These are phyloP conservation scores for Talaromyces funiculosus DNA, from an alignment of 2,329 filamentous ascomycete genomes.

Conservation along the genomic window DNA sequence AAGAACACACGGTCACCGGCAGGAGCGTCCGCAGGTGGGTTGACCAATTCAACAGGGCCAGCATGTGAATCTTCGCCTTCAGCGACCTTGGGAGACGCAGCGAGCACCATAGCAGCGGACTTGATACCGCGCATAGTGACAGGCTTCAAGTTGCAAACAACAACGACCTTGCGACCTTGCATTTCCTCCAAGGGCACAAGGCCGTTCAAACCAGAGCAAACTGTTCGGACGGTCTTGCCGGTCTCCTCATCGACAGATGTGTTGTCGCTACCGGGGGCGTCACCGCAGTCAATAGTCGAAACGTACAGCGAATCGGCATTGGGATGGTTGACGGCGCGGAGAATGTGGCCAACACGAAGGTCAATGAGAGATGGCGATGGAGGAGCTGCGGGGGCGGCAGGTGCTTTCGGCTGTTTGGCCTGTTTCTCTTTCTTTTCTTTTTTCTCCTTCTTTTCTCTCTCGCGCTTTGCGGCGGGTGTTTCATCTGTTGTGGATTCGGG, in stretches of 20 bases:
- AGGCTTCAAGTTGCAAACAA: conserved; percentile 96
- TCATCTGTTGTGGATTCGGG: conserved; percentile 32
- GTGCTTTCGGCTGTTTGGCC: conserved; percentile 73
- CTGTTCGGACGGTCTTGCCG: conserved; percentile 84
- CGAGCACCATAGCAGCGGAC: conserved; percentile 83
- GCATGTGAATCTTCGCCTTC: conserved; percentile 83
- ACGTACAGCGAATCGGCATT: conserved; percentile 96
- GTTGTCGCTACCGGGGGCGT: conserved; percentile 77
- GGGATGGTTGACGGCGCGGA: conserved; percentile 91
- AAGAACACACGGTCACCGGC: conserved; percentile 89
- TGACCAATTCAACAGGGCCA: conserved; percentile 86
- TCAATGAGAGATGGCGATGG: conserved; percentile 84
- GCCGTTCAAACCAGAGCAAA: conserved; percentile 94
- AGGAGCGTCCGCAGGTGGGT: conserved; percentile 68
- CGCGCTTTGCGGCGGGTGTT: conserved; percentile 27
- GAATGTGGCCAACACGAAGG: conserved; percentile 91
- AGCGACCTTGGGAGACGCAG: conserved; percentile 75
- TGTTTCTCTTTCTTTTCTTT: conserved; percentile 79
- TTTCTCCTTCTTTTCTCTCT: conserved; percentile 45
- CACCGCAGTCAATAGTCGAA: conserved; percentile 90
- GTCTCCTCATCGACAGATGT: conserved; percentile 73
- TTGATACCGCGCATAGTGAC: conserved; percentile 96
- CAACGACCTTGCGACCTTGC: conserved; percentile 91
- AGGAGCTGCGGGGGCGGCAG: conserved; percentile 64
- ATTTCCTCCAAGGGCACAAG: conserved; percentile 89